These are phyloP conservation scores for Penicillium robsamsonii DNA, from an alignment of 495 filamentous ascomycete genomes.

Conservation along the genomic window DNA sequence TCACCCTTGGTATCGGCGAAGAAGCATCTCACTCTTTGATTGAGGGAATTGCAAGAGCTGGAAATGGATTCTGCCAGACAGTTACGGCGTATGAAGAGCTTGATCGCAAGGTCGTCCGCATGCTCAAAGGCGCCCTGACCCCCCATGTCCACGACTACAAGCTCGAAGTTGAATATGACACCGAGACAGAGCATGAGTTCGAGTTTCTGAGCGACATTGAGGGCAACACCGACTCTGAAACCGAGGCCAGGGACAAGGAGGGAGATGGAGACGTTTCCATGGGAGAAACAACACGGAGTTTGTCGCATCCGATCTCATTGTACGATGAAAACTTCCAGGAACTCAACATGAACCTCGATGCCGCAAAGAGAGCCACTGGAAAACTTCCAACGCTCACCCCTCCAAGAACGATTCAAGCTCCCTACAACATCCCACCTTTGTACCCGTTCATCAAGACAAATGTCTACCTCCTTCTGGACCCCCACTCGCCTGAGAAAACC, in stretches of 20 bases:
- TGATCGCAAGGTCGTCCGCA: slow-evolving; percentile 63
- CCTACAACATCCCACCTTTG: slow-evolving; percentile 58
- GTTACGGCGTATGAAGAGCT: slow-evolving; percentile 58
- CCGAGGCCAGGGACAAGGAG: slow-evolving; percentile 1
- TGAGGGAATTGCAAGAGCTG: slow-evolving; percentile 64
- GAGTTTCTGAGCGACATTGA: slow-evolving; percentile 55
- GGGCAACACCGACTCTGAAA: slow-evolving; percentile 11
- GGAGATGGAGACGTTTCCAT: background rate
- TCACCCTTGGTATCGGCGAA: slow-evolving; percentile 64
- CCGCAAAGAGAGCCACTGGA: slow-evolving; percentile 27
- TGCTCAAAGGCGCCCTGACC: slow-evolving; percentile 66
- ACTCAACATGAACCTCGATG: slow-evolving; percentile 26
- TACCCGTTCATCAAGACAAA: slow-evolving; percentile 61
- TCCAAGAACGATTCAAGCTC: slow-evolving; percentile 61
- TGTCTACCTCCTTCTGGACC: slow-evolving; percentile 61
- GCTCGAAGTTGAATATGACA: slow-evolving; percentile 58
- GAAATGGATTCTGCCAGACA: slow-evolving; percentile 64
- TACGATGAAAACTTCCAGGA: slow-evolving; percentile 49
- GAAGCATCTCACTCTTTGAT: slow-evolving; percentile 61
- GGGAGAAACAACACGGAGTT: background rate
- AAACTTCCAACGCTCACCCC: slow-evolving; percentile 48
- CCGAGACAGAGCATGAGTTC: slow-evolving; percentile 49
- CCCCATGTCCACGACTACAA: slow-evolving; percentile 60
- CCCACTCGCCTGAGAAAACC: slow-evolving; percentile 39
- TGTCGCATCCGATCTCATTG: slow-evolving; percentile 52